Evolutionary conservation across 2,329 filamentous ascomycete species (phyloP).

Genomic region (Penicillium rolfsii): DNA sequence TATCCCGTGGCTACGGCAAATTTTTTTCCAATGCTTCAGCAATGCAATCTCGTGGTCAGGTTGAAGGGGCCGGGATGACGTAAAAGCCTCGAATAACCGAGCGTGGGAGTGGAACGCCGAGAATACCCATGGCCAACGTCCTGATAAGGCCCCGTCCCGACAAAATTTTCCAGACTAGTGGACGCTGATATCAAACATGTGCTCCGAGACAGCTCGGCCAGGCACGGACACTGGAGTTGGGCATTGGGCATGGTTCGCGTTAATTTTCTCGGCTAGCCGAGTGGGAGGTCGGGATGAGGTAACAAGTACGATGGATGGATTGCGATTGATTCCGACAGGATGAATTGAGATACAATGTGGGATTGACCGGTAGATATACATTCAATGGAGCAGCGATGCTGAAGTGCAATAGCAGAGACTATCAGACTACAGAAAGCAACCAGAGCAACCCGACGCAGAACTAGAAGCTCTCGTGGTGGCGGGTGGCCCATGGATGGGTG

Average conservation of each 20-base stretch:
- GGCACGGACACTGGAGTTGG: constrained; percentile 2
- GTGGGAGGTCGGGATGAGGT: not conserved
- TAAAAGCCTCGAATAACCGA: constrained; percentile 23
- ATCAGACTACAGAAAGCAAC: not conserved
- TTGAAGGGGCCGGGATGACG: constrained; percentile 8
- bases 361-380: not conserved
- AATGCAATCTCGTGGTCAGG: not conserved
- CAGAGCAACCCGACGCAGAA: no score
- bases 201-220: constrained; percentile 6
- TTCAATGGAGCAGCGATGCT: not conserved
- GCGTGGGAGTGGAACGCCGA: constrained; percentile 11
- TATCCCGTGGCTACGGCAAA: not conserved
- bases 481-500: not conserved
- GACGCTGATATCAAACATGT: not conserved
- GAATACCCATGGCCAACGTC: constrained; percentile 10
- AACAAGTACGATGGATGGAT: not conserved
- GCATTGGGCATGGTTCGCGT: not conserved
- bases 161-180: constrained; percentile 2
- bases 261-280: constrained; percentile 5
- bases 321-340: not conserved
- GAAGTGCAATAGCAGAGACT: not conserved
- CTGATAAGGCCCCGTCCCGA: constrained; percentile 7
- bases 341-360: no score
- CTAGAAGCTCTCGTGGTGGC: constrained; percentile 4
- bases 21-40: no score